These are phyloP conservation scores for Aspergillus bridgeri DNA, from an alignment of 495 filamentous ascomycete genomes.

Conservation along the genomic window DNA sequence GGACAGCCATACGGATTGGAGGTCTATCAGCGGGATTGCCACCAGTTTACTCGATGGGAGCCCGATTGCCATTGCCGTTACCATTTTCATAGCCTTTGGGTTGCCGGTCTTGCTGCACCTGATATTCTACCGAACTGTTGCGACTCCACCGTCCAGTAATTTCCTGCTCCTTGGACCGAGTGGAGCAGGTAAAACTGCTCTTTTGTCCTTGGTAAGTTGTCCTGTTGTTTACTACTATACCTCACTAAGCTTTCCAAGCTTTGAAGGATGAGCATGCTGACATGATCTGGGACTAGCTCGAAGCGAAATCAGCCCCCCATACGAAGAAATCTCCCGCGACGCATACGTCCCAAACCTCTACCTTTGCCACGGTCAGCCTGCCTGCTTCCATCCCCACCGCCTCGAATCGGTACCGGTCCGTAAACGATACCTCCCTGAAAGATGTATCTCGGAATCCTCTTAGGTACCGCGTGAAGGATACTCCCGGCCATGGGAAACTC, in stretches of 20 bases:
- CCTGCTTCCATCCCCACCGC: constrained; percentile 59
- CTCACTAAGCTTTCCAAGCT: background rate
- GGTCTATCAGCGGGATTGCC: constrained; percentile 32
- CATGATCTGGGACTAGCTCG: constrained; percentile 38
- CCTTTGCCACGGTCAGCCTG: constrained; percentile 67
- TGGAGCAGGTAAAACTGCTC: constrained; percentile 82
- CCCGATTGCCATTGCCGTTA: constrained; percentile 54
- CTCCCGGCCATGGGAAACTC: constrained; percentile 92
- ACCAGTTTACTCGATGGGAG: constrained; percentile 45
- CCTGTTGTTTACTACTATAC: background rate
- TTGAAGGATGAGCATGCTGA: constrained; percentile 2
- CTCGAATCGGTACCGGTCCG: constrained; percentile 67
- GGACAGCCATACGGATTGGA: constrained; percentile 32
- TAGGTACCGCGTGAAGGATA: constrained; percentile 79
- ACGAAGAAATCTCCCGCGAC: constrained; percentile 48
- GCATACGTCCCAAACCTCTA: constrained; percentile 77
- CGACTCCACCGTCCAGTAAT: constrained; percentile 66
- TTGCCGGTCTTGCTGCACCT: constrained; percentile 76
- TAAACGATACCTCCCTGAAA: constrained; percentile 63
- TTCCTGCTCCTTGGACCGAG: constrained; percentile 84
- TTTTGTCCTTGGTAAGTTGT: constrained; percentile 68
- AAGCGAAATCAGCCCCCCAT: constrained; percentile 32
- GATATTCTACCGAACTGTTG: constrained; percentile 62
- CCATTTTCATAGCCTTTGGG: constrained; percentile 64
- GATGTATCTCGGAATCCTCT: constrained; percentile 68